Percentiles rank a stretch among this genome's conserved stretches.
Conservation (phyloP, 768 basidiomycete species). For the Kwoniella europaea region DNA sequence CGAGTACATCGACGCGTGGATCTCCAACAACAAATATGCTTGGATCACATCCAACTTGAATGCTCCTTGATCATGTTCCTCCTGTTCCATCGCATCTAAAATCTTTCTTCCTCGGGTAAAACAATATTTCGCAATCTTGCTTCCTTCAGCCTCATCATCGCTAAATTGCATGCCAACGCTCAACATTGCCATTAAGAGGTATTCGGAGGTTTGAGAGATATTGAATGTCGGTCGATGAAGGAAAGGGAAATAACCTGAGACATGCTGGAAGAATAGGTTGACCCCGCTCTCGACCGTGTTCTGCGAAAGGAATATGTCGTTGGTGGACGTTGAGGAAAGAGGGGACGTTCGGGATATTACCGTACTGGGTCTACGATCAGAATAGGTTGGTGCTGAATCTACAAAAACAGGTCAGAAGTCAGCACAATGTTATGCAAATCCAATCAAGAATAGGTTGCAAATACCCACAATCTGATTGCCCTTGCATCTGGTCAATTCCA, state of each 20-base stretch:
- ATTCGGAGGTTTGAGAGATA: conserved; percentile 2
- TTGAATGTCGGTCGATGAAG: conserved; percentile 40
- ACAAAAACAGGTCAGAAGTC: not conserved
- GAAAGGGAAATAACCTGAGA: conserved; percentile 30
- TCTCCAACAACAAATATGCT: conserved; percentile 34
- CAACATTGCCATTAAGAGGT: conserved; percentile 30
- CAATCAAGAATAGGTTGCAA: too few relatives aligned
- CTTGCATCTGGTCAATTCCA: too few relatives aligned
- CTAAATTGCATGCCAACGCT: conserved; percentile 30
- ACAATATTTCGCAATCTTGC: conserved; percentile 21
- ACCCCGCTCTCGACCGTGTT: conserved; percentile 7
- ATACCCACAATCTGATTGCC: too few relatives aligned
- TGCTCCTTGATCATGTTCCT: not conserved
- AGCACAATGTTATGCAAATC: too few relatives aligned
- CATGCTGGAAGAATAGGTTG: conserved; percentile 35
- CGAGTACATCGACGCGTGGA: conserved; percentile 28
- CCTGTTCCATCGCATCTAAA: conserved; percentile 4
- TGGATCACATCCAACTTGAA: conserved; percentile 22
- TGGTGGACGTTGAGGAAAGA: too few relatives aligned
- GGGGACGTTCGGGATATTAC: too few relatives aligned
- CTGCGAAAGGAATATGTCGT: too few relatives aligned
- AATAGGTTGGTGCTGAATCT: not conserved
- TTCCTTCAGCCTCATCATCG: conserved; percentile 15
- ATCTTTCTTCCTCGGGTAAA: conserved; percentile 15
- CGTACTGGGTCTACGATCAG: too few relatives aligned